A percentile compares a stretch with the other conserved stretches of the same genome.
Evolutionary conservation across 257 asterid genomes (phyloP).

Genomic region (Nicotiana otophora): DNA sequence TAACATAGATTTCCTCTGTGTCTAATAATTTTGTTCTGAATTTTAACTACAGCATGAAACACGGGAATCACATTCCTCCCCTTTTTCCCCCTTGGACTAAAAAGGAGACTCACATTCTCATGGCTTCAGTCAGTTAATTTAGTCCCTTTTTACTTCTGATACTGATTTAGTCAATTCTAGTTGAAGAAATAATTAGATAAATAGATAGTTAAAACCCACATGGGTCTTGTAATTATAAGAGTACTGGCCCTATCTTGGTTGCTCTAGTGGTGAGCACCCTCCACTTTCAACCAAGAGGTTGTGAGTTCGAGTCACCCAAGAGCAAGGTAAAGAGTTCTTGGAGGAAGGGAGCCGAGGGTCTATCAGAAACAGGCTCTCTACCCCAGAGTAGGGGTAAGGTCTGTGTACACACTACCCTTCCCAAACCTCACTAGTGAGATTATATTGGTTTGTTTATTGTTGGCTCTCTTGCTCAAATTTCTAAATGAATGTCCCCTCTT

Average conservation of each 20-base stretch:
- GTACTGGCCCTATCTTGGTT: slow-evolving; percentile 10
- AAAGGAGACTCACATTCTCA: not conserved
- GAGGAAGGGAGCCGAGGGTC: too few relatives aligned
- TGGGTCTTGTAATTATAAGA: slow-evolving; percentile 35
- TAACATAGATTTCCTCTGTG: not conserved
- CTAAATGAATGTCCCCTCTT: slow-evolving; percentile 41
- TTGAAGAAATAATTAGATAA: slow-evolving; percentile 22
- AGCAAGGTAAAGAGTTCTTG: too few relatives aligned
- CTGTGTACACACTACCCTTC: too few relatives aligned
- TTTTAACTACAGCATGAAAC: not conserved
- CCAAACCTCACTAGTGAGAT: too few relatives aligned
- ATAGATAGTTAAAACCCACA: slow-evolving; percentile 27
- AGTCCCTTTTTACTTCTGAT: not conserved
- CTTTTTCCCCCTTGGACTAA: not conserved
- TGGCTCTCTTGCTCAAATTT: slow-evolving; percentile 20
- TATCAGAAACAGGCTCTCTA: too few relatives aligned
- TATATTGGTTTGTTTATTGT: too few relatives aligned
- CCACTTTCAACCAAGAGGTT: too few relatives aligned
- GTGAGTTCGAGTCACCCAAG: too few relatives aligned
- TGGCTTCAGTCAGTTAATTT: not conserved
- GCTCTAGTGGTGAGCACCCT: too few relatives aligned
- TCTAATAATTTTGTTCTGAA: not conserved
- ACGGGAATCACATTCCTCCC: not conserved
- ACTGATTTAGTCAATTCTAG: not conserved
- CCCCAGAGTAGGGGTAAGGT: too few relatives aligned